Conservation (phyloP, 140 eudicot genomes). For the Senecio squalidus region DNA sequence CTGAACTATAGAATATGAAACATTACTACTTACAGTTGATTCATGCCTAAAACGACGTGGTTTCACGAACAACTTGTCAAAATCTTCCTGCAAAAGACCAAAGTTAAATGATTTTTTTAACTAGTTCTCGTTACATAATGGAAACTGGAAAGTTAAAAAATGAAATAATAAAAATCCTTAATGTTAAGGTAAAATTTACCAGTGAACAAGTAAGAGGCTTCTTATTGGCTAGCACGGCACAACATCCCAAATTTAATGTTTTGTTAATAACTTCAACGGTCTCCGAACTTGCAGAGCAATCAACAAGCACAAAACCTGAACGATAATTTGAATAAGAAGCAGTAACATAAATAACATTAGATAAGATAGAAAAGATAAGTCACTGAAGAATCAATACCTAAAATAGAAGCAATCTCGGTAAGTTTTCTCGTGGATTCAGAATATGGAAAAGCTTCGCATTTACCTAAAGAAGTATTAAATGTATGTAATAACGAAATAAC, state of each 20-base stretch:
- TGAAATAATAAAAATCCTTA: not conserved
- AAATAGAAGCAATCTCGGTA: conserved; percentile 44
- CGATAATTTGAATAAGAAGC: not conserved
- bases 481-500: not conserved
- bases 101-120: not conserved
- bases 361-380: not conserved
- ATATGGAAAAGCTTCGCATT: conserved; percentile 33
- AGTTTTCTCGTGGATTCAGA: conserved; percentile 44
- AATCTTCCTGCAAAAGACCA: conserved; percentile 60
- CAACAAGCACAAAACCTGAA: conserved; percentile 75
- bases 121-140: not conserved
- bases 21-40: conserved; percentile 68
- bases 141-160: not conserved
- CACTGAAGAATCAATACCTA: conserved; percentile 44
- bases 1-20: not conserved
- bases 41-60: conserved; percentile 83
- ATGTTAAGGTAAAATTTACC: conserved; percentile 36
- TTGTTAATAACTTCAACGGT: conserved; percentile 49
- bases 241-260: conserved; percentile 50
- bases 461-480: conserved; percentile 36
- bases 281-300: conserved; percentile 94
- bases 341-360: not conserved
- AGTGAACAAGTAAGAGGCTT: conserved; percentile 84
- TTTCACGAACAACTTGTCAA: conserved; percentile 60
- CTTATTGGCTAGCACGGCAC: conserved; percentile 88